Conservation (phyloP, 129 eudicot genomes). For the Centrapalus pauciflorus region DNA sequence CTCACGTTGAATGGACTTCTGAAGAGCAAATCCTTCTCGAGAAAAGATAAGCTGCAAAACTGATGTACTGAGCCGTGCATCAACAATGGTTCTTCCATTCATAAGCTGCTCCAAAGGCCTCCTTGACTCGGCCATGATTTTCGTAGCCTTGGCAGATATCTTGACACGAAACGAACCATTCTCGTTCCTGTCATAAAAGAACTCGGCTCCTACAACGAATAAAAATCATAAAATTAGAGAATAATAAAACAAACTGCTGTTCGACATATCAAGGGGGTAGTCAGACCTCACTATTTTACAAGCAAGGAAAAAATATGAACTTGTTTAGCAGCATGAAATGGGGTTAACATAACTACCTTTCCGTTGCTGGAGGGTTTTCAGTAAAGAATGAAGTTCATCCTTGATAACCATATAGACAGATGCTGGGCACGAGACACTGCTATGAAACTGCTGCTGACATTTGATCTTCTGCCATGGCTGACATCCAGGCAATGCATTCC, state of each 20-base stretch:
- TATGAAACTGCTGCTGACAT: slow-evolving; percentile 73
- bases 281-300: no score
- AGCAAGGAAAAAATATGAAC: no score
- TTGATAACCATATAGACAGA: slow-evolving; percentile 59
- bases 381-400: slow-evolving; percentile 46
- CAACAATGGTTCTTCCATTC: slow-evolving; percentile 62
- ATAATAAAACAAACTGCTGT: neutral
- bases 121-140: slow-evolving; percentile 74
- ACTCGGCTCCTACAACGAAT: slow-evolving; percentile 74
- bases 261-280: no score
- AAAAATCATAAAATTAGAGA: neutral
- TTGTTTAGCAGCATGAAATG: no score
- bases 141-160: slow-evolving; percentile 83
- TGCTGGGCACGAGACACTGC: slow-evolving; percentile 74
- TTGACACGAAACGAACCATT: slow-evolving; percentile 72
- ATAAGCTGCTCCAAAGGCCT: slow-evolving; percentile 74
- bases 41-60: slow-evolving; percentile 52
- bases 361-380: slow-evolving; percentile 37
- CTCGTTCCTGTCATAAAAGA: slow-evolving; percentile 47
- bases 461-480: slow-evolving; percentile 81
- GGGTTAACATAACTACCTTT: slow-evolving; percentile 43
- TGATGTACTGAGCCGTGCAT: slow-evolving; percentile 58
- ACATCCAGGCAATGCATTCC: slow-evolving; percentile 68
- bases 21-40: slow-evolving; percentile 54
- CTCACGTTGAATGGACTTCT: slow-evolving; percentile 60